Conservation (phyloP, 305 asterid genomes). For the Ajuga reptans region DNA sequence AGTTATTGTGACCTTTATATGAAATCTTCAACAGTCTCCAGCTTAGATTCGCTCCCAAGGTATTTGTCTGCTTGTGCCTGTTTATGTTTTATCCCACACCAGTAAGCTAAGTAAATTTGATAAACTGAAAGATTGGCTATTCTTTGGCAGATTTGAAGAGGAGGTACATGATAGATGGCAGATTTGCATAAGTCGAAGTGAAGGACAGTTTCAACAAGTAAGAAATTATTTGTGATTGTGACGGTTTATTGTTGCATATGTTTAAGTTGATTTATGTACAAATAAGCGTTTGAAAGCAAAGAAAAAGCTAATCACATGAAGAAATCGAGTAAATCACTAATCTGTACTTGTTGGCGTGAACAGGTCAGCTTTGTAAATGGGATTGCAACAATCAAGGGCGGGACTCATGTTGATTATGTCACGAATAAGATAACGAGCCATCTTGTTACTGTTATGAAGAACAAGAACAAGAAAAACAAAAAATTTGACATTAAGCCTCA, state of each 20-base stretch:
- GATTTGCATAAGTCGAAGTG: conserved; percentile 77
- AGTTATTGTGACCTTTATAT: conserved; percentile 75
- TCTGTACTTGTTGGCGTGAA: conserved; percentile 1
- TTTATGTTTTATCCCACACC: background rate
- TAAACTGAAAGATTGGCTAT: background rate
- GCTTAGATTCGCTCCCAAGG: conserved; percentile 43
- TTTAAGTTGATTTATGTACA: background rate
- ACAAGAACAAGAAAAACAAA: conserved; percentile 70
- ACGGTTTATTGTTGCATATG: background rate
- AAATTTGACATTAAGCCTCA: conserved; percentile 68
- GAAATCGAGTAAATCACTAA: conserved; percentile 12
- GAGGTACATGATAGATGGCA: conserved; percentile 86
- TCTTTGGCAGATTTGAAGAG: conserved; percentile 52
- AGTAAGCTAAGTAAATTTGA: background rate
- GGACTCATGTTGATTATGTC: conserved; percentile 90
- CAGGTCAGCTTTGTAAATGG: conserved; percentile 96
- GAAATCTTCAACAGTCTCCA: conserved; percentile 39
- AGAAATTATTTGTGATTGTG: background rate
- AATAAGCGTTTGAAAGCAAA: background rate
- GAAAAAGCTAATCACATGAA: background rate
- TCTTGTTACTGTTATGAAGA: conserved; percentile 42
- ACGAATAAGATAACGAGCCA: conserved; percentile 77
- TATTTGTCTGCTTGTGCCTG: conserved; percentile 13
- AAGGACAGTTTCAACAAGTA: conserved; percentile 96
- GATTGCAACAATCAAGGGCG: conserved; percentile 94